These are phyloP conservation scores for Kodamaea sagamina DNA, from an alignment of 805 yeast genomes.

Conservation along the genomic window DNA sequence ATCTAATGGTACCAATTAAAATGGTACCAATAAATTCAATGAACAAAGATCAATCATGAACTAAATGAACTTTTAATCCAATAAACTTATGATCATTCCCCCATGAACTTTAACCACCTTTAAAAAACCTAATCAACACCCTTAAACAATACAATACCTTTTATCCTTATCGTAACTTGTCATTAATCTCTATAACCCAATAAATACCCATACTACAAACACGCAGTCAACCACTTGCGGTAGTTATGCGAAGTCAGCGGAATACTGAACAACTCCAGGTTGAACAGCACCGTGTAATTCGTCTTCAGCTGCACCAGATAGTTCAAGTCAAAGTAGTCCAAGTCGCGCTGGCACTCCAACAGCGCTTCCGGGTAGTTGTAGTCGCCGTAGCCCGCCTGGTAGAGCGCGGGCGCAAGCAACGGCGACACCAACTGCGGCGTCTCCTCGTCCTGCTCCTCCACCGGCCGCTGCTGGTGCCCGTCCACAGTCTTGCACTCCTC, in stretches of 20 bases:
- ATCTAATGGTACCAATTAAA: no score
- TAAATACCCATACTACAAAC: slow-evolving; percentile 18
- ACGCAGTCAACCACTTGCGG: slow-evolving; percentile 42
- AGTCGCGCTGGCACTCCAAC: slow-evolving; percentile 18
- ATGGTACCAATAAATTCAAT: no score
- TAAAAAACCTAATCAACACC: neutral
- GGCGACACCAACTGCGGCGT: slow-evolving; percentile 34
- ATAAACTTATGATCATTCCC: no score
- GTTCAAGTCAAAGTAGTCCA: slow-evolving; percentile 37
- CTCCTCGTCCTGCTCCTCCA: slow-evolving; percentile 16
- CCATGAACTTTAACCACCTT: no score
- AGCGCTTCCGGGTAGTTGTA: slow-evolving; percentile 21
- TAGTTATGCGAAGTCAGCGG: slow-evolving; percentile 40
- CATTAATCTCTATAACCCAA: slow-evolving; percentile 10
- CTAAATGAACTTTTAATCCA: no score
- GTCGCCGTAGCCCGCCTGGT: slow-evolving; percentile 23
- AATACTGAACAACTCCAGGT: slow-evolving; percentile 15
- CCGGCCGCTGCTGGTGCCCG: slow-evolving; percentile 25
- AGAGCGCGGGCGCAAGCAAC: slow-evolving; percentile 38
- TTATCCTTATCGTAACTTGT: no score
- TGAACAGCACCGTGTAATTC: slow-evolving; percentile 14
- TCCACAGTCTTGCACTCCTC: slow-evolving; percentile 36
- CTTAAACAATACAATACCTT: neutral
- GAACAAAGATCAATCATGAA: no score
- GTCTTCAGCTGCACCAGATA: slow-evolving; percentile 28